phyloP scores from a whole-genome alignment of 805 yeast genomes.

The Lipomyces yamadae region DNA sequence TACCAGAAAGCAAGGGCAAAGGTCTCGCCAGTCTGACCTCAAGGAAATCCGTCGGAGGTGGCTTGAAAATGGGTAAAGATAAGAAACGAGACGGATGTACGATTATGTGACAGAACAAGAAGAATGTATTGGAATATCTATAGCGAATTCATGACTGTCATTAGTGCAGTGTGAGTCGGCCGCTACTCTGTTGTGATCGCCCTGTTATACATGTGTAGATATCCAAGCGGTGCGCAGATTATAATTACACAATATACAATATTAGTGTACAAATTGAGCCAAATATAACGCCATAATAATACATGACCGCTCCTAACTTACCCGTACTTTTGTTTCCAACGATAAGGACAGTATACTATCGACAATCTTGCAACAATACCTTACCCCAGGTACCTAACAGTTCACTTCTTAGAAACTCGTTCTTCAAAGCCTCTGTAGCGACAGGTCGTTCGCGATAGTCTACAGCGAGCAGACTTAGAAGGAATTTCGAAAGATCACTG shows the following conservation, averaged over 20 bases:
- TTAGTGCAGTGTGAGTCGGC: not conserved
- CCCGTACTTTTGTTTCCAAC: not conserved
- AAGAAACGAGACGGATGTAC: constrained; percentile 8
- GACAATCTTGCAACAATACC: constrained; percentile 12
- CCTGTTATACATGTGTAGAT: not conserved
- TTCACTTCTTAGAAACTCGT: constrained; percentile 26
- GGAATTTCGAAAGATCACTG: constrained; percentile 19
- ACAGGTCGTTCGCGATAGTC: constrained; percentile 22
- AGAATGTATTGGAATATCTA: not conserved
- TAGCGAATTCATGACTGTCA: not conserved
- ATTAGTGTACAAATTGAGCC: not conserved
- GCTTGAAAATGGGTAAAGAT: not conserved
- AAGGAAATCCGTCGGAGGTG: not conserved
- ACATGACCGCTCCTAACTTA: not conserved
- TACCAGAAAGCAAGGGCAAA: not conserved
- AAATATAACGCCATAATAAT: not conserved
- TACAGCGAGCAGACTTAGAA: constrained; percentile 18
- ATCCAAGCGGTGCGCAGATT: not conserved
- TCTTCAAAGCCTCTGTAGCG: constrained; percentile 30
- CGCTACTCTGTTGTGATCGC: not conserved
- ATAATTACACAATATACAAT: constrained; percentile 1
- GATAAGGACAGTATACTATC: not conserved
- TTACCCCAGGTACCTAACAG: constrained; percentile 35
- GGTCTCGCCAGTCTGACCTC: not conserved
- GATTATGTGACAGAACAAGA: not conserved